Evolutionary conservation across 306 rosid species (phyloP), one percentile per base, ranked within the genome.

Genomic region (Citrullus colocynthis): DNA sequence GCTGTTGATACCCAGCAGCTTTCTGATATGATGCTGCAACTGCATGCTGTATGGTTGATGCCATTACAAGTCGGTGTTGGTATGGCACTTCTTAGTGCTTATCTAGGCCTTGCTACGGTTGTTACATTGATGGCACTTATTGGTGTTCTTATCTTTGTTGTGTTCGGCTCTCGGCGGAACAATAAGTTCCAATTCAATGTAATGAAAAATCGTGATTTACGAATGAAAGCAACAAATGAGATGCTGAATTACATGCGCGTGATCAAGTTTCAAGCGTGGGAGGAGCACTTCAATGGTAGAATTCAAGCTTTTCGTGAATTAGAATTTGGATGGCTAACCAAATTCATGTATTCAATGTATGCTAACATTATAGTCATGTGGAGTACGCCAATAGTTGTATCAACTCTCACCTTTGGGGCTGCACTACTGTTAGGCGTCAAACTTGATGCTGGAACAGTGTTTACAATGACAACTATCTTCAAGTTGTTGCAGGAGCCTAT

Each of bases 401-500:
- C 98, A 15, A 93, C 88, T 57, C 80, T 85, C 82, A 95, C 98
- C 59, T 95, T 95, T 79, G 90, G 91, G 16, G 91, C 88, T 49
- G 93, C 97, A 48, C 85, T 90, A 44, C 21, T 67, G 15, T 30
- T 92, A 34, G 82, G 90, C 16, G 88, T 88, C 9, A 91, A 90
- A 28, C 81, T 94, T 15, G 91, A 91, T 8, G 81, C 97, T 6
- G 97, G 93, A 15, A 87, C 87, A 0, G 98, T 90, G 15, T 87
- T 94, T 63, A 92, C 98, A 3, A 93, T 97, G 65, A 79, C 93
- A 32, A 97, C 98, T 9, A 92, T 96, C 17, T 94, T 94, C 70
- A 87, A 94, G 28, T 84, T 92, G 66, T 81, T 94, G 55, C 98
- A 94, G 82, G 98, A 92, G 82, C 98, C 98, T 3, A 94, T 94